Evolutionary conservation across 2,329 filamentous ascomycete genomes (phyloP).

Genomic region (Magnaporthiopsis rhizophila): DNA sequence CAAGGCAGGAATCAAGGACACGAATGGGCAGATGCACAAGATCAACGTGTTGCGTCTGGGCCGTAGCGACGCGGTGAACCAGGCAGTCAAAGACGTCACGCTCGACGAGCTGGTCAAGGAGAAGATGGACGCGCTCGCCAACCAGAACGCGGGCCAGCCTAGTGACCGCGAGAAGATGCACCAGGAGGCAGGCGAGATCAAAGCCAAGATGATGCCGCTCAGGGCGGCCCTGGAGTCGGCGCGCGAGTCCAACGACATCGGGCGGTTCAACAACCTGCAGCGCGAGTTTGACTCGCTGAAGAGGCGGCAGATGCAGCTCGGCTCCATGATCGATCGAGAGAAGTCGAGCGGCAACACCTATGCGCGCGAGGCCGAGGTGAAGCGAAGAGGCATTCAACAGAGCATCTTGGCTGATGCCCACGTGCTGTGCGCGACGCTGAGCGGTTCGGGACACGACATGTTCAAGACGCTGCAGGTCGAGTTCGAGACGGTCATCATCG

Average conservation of each 20-base stretch:
- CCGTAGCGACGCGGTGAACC: slow-evolving; percentile 85
- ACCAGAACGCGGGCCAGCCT: slow-evolving; percentile 37
- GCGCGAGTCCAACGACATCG: slow-evolving; percentile 35
- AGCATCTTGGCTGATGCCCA: slow-evolving; percentile 85
- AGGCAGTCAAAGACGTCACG: slow-evolving; percentile 81
- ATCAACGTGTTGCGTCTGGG: slow-evolving; percentile 86
- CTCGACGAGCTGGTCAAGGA: slow-evolving; percentile 81
- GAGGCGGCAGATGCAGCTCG: slow-evolving; percentile 63
- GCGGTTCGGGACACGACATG: slow-evolving; percentile 94
- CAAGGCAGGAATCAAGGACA: slow-evolving; percentile 76
- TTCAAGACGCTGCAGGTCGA: slow-evolving; percentile 91
- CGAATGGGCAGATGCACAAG: slow-evolving; percentile 62
- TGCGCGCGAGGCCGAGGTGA: slow-evolving; percentile 78
- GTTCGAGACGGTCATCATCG: slow-evolving; percentile 97
- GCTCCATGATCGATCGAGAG: slow-evolving; percentile 75
- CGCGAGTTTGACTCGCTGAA: slow-evolving; percentile 69
- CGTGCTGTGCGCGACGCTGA: slow-evolving; percentile 90
- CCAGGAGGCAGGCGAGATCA: slow-evolving; percentile 61
- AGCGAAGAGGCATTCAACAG: slow-evolving; percentile 76
- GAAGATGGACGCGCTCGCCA: slow-evolving; percentile 6
- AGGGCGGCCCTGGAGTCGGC: slow-evolving; percentile 64
- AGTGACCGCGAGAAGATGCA: slow-evolving; percentile 52
- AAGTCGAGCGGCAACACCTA: slow-evolving; percentile 79
- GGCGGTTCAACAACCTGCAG: slow-evolving; percentile 48
- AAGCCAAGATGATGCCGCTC: slow-evolving; percentile 64